Base-by-base conservation (phyloP, 2,329 filamentous ascomycete genomes). In the Fonsecaea erecta region DNA sequence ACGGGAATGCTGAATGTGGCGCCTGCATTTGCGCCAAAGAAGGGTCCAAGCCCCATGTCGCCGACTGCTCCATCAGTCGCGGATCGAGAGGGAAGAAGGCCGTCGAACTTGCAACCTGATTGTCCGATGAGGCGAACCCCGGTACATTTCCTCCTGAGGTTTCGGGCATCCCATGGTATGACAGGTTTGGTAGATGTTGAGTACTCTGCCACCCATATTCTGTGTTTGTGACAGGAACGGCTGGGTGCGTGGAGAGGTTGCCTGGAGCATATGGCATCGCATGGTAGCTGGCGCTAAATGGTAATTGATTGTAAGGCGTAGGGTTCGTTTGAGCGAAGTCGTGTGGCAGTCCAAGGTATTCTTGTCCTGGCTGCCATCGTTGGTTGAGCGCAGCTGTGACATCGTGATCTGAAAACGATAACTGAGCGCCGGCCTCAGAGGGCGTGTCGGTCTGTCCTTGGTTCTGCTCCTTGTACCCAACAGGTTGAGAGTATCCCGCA, bases 401-500 rank as follows among this genome's bases (percentile, higher is more conserved):
- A 21, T 55, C 59, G 35, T 61, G 57, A 34, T 57, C 56, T 21
- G 65, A 62, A 30, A 30, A 24, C 9, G 66, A 61, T 34, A 58
- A 21, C 12, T n/a, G 48, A 24, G 62, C 58, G 12, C 30, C 34
- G 26, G 43, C 4, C 28, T 62, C 61, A 37, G 48, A 61, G 32
- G 52, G 7, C 14, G 52, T 21, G 21, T 43, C 30, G 7, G 30
- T 37, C 8, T 51, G 54, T 28, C 34, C 64, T n/a, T 65, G 60
- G 55, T 53, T 55, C 34, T 70, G 60, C 59, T 67, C 32, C 21
- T 68, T 70, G 55, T 70, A 69, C 16, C 67, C 63, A 7, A 70
- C 51, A 24, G 69, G 69, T 53, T 68, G 66, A 30, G 59, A 58
- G 43, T 71, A 71, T 40, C 69, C 69, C 63, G 80, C 78, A 69